Percentiles rank a stretch among this genome's conserved stretches.
Conservation (phyloP, 805 yeast genomes). For the Ogataea trehalophila region DNA sequence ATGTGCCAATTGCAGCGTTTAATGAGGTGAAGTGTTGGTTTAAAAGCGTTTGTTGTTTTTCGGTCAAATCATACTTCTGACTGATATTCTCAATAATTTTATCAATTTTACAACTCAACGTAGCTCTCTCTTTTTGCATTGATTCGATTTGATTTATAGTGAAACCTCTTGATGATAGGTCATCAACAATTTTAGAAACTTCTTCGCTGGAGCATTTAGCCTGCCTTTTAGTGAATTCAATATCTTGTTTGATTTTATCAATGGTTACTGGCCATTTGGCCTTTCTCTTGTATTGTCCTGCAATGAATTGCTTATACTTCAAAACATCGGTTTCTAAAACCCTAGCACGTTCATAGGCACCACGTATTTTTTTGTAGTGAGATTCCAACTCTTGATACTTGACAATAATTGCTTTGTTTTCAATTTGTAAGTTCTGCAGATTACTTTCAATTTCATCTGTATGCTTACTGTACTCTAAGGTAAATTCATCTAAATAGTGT, state of each 20-base stretch:
- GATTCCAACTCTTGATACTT: constrained; percentile 38
- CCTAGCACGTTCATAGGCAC: constrained; percentile 50
- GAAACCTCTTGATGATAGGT: constrained; percentile 51
- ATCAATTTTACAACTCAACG: constrained; percentile 51
- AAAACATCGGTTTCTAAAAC: constrained; percentile 67
- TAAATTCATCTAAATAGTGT: constrained; percentile 50
- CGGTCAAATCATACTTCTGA: constrained; percentile 43
- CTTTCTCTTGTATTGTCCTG: constrained; percentile 60
- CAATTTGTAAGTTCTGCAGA: constrained; percentile 35
- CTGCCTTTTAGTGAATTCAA: constrained; percentile 37
- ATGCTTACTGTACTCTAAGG: constrained; percentile 47
- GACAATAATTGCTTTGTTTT: constrained; percentile 35
- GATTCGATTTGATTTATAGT: constrained; percentile 60
- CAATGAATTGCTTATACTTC: constrained; percentile 69
- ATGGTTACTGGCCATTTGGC: constrained; percentile 58
- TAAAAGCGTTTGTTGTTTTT: constrained; percentile 46
- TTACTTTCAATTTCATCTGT: constrained; percentile 46
- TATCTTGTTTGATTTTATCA: constrained; percentile 53
- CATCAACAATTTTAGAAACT: constrained; percentile 36
- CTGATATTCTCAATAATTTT: constrained; percentile 32
- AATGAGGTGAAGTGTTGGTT: constrained; percentile 47
- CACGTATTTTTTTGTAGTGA: constrained; percentile 43
- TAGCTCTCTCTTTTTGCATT: constrained; percentile 58
- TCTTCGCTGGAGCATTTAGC: constrained; percentile 35
- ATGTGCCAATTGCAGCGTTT: constrained; percentile 48